Evolutionary conservation across 768 basidiomycete genomes (phyloP).

Genomic region (Austroboletus eburneus): DNA sequence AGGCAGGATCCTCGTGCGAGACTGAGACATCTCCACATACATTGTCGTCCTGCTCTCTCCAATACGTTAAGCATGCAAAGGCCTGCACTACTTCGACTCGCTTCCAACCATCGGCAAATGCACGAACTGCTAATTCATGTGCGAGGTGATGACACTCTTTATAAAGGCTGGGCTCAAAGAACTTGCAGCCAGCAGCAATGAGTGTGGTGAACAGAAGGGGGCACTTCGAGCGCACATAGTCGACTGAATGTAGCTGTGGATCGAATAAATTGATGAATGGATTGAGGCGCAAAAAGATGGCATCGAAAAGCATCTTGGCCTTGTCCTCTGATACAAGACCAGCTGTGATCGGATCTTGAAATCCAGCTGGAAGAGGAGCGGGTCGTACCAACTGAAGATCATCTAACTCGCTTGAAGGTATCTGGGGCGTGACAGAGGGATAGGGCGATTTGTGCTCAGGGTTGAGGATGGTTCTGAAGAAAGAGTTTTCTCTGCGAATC

Average conservation of each 20-base stretch:
- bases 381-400: conserved; percentile 33
- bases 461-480: conserved; percentile 81
- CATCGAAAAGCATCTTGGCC: conserved; percentile 70
- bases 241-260: conserved; percentile 75
- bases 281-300: conserved; percentile 78
- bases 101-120: conserved; percentile 76
- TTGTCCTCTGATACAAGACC: conserved; percentile 68
- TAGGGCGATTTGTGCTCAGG: conserved; percentile 51
- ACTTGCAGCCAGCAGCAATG: conserved; percentile 81
- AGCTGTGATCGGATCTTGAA: conserved; percentile 66
- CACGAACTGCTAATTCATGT: conserved; percentile 67
- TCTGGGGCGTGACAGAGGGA: conserved; percentile 23
- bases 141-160: conserved; percentile 67
- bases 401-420: conserved; percentile 33
- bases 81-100: conserved; percentile 86
- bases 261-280: conserved; percentile 90
- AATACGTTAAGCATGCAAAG: conserved; percentile 85
- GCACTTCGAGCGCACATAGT: conserved; percentile 75
- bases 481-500: conserved; percentile 73
- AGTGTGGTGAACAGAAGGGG: conserved; percentile 83
- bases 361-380: conserved; percentile 35
- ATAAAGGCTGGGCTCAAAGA: conserved; percentile 68
- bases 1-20: conserved; percentile 6
- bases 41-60: conserved; percentile 84
- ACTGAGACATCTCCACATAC: conserved; percentile 36